phyloP scores from a whole-genome alignment of 805 yeast species.

The Ogataea siamensis region DNA sequence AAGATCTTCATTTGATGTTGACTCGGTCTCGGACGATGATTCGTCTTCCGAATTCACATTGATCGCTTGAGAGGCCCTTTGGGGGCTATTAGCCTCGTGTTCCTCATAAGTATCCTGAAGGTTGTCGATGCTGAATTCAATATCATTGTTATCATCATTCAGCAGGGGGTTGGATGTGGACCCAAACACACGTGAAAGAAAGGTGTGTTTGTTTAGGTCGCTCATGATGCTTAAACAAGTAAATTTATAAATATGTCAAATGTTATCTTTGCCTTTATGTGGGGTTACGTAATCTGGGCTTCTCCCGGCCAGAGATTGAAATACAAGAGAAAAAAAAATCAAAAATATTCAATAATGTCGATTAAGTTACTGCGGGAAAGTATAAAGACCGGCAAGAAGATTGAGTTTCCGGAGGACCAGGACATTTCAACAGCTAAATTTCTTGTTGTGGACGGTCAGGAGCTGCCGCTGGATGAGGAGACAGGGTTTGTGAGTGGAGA shows the following conservation, averaged over 20 bases:
- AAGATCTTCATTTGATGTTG: slow-evolving; percentile 14
- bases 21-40: slow-evolving; percentile 18
- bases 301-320: slow-evolving; percentile 1
- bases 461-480: slow-evolving; percentile 23
- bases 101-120: slow-evolving; percentile 25
- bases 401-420: slow-evolving; percentile 16
- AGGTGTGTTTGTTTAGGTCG: slow-evolving; percentile 45
- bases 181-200: slow-evolving; percentile 64
- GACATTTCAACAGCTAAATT: slow-evolving; percentile 22
- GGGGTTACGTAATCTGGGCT: not conserved
- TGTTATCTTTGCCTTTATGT: slow-evolving; percentile 13
- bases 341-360: slow-evolving; percentile 3
- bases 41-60: slow-evolving; percentile 31
- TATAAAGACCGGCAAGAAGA: slow-evolving; percentile 5
- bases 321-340: slow-evolving; percentile 1
- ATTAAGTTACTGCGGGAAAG: slow-evolving; percentile 4
- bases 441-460: slow-evolving; percentile 18
- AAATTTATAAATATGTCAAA: slow-evolving; percentile 6
- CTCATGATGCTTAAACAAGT: slow-evolving; percentile 6
- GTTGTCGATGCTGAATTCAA: slow-evolving; percentile 24
- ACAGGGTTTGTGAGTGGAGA: slow-evolving; percentile 58
- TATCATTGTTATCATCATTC: slow-evolving; percentile 29
- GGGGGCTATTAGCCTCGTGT: slow-evolving; percentile 14
- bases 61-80: slow-evolving; percentile 4
- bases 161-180: slow-evolving; percentile 31